Evolutionary conservation across 2,329 filamentous ascomycete species (phyloP), one percentile per base, ranked within the genome.

Genomic region (Gremmenia infestans): DNA sequence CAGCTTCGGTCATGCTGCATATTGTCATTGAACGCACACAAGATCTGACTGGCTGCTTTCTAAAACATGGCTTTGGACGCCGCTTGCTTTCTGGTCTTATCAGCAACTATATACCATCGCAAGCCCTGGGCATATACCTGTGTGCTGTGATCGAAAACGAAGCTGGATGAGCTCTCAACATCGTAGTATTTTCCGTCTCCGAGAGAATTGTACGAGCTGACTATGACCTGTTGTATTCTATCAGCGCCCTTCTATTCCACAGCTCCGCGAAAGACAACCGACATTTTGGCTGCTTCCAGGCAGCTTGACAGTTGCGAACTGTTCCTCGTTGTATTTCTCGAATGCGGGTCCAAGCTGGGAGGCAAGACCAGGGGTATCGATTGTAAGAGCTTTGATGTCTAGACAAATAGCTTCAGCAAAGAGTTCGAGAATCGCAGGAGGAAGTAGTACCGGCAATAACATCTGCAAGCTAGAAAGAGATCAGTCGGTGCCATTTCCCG

Each of bases 261-360:
- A 9, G 17, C 17, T n/a, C 48, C 36, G 15, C 25, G 12, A 23
- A 32, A 40, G 36, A 22, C 17, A 47, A 66, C 76, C 53, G 69
- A 95, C 91, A 74, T 87, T 75, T 72, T 91, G 85, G 72, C 85
- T 93, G 70, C 88, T 84, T 32, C 91, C 91, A 0, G 93, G 93
- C 54, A 99, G 82, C 79, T 95, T 96, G 60, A 90, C 87, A 15
- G 91, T 91, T 49, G 85, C 76, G 72, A 97, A 88, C 74, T 99
- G 94, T 73, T 92, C 88, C 74, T 99, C 93, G 68, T 97, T 97
- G 81, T 99, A 97, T 74, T 88, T 91, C 74, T 92, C 80, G 72
- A 96, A 95, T 0, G 94, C 91, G 0, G 91, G 89, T 6, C 80
- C 82, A 52, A 97, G 86, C 61, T 88, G 85, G 58, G 83, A 76